Evolutionary conservation across 169 alveolate species (phyloP).

Genomic region (Eimeria praecox): DNA sequence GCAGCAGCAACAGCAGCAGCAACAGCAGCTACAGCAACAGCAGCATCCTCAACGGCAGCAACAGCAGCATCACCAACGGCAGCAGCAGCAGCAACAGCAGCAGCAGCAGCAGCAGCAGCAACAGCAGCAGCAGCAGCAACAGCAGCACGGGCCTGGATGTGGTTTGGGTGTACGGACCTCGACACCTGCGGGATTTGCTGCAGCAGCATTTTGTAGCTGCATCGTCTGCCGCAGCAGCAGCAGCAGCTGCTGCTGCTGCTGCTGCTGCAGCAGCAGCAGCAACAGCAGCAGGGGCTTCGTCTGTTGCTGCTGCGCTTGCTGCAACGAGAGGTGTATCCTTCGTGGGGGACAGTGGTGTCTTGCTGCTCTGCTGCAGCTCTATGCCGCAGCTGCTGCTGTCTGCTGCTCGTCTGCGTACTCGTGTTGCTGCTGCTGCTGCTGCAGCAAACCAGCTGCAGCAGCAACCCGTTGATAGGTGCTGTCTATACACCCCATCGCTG

Average conservation of each 20-base stretch:
- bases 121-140: constrained; percentile 3
- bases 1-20: constrained; percentile 20
- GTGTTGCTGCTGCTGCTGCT: not conserved
- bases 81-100: constrained; percentile 32
- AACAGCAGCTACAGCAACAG: constrained; percentile 5
- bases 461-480: constrained; percentile 43
- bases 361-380: constrained; percentile 43
- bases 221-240: constrained; percentile 44
- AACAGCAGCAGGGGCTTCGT: constrained; percentile 21
- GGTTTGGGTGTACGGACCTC: constrained; percentile 36
- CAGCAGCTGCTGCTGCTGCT: constrained; percentile 1
- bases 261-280: constrained; percentile 52
- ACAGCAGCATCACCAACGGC: constrained; percentile 1
- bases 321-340: not conserved
- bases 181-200: constrained; percentile 21
- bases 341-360: constrained; percentile 13
- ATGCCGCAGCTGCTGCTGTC: constrained; percentile 58
- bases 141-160: not conserved
- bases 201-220: constrained; percentile 66
- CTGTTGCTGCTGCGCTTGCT: constrained; percentile 65
- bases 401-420: constrained; percentile 30
- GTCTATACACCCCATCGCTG: constrained; percentile 55
- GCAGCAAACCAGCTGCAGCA: constrained; percentile 49
- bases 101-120: constrained; percentile 20
- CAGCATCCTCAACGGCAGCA: constrained; percentile 48